Evolutionary conservation across 31 red algal species (phyloP), one percentile per base, ranked within the genome.

Genomic region (Porphyra umbilicalis): DNA sequence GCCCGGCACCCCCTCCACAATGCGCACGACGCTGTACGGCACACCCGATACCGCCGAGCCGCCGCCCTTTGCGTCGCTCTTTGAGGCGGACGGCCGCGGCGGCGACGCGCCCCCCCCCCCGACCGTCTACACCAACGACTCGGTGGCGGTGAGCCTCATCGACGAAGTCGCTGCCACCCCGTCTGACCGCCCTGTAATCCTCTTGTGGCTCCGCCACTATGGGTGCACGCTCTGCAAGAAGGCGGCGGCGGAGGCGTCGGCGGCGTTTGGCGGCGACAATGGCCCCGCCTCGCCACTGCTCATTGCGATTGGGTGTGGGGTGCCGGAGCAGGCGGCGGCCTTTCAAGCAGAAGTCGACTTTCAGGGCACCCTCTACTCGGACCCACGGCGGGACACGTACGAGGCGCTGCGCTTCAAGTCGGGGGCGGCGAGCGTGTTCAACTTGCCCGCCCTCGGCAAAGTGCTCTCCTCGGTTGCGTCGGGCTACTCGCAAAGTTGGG

Each of bases 191-290:
- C 34, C 35, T 6, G 77, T 36, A 16, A 30, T 85, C 7, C 7
- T 90, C 10, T 80, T 87, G 35, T 94, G 92, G 92, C 87, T 88
- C 36, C 92, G 92, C 39, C 92, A 94, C 75, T 94, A 85, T 78
- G 92, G 92, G 20, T 94, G 92, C 40, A 86, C 87, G 10, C 83
- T 94, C 11, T 94, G 92, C 42, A 85, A 85, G 36, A 85, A 86
- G 36, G 80, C 85, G 40, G 83, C 87, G 32, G 79, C 34, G 10
- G 87, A 94, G 83, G 83, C 82, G 36, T 39, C 18, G 83, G 82
- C 36, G 75, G 68, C 15, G 37, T 79, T 9, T 20, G 77, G 13
- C 84, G 84, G 39, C 36, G 77, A 14, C 78, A 82, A 32, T 57
- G 39, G 36, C 82, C 81, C 34, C 42, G 74, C 38, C 75, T 34